Evolutionary conservation across 2,329 filamentous ascomycete species (phyloP).

Genomic region (Fusarium piperis): DNA sequence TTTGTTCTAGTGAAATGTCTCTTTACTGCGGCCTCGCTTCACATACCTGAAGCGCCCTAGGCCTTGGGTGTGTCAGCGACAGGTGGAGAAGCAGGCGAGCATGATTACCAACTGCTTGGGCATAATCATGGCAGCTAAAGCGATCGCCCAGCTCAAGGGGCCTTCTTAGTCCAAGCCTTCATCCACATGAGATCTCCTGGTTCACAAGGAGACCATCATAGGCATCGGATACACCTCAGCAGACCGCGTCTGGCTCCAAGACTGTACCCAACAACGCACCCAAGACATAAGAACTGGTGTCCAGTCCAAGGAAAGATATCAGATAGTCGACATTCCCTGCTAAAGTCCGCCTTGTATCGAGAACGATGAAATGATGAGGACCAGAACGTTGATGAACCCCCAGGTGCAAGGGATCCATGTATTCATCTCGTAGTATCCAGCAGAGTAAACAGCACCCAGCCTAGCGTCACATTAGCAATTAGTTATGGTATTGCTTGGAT

Average conservation of each 20-base stretch:
- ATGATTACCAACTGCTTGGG: background rate
- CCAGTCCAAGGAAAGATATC: background rate
- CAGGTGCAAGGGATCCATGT: constrained; percentile 94
- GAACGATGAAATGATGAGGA: constrained; percentile 87
- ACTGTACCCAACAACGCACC: background rate
- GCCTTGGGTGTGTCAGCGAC: background rate
- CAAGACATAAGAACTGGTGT: background rate
- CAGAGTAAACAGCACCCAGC: constrained; percentile 80
- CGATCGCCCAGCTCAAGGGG: background rate
- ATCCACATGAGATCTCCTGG: background rate
- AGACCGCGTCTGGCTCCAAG: background rate
- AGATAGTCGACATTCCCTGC: constrained; percentile 36
- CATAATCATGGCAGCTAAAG: background rate
- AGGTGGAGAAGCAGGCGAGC: background rate
- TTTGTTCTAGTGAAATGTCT: background rate
- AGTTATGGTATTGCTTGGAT: background rate
- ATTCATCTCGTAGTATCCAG: constrained; percentile 89
- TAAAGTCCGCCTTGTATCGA: constrained; percentile 90
- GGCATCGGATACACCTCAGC: background rate
- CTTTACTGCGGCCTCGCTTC: background rate
- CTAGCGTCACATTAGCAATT: constrained; percentile 53
- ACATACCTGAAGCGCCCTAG: background rate
- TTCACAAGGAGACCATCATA: background rate
- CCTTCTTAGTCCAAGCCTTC: background rate
- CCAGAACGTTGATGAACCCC: constrained; percentile 84